Conservation (phyloP, 2,329 filamentous ascomycete genomes). For the Aspergillus ruber region DNA sequence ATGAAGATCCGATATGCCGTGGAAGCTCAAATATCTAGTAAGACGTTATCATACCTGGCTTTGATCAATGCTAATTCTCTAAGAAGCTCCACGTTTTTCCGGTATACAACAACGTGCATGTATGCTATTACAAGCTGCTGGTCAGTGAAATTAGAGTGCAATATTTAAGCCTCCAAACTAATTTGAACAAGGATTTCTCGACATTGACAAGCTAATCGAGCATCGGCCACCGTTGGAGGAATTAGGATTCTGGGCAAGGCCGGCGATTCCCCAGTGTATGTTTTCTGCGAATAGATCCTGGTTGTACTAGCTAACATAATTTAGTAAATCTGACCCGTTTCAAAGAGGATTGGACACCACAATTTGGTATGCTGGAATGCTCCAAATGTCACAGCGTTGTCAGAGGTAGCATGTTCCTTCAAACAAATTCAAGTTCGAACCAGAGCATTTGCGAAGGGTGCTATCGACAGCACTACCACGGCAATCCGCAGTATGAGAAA, state of each 20-base stretch:
- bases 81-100: not conserved
- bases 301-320: not conserved
- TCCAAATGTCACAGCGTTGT: slow-evolving; percentile 14
- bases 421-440: slow-evolving; percentile 2
- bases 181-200: slow-evolving; percentile 22
- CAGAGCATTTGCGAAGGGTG: slow-evolving; percentile 29
- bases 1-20: not conserved
- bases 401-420: slow-evolving; percentile 22
- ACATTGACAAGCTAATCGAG: slow-evolving; percentile 37
- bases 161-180: not conserved
- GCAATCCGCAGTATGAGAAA: slow-evolving; percentile 22
- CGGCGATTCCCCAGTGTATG: slow-evolving; percentile 16
- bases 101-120: slow-evolving; percentile 16
- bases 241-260: slow-evolving; percentile 18
- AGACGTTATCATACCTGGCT: not conserved
- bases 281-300: not conserved
- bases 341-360: slow-evolving; percentile 4
- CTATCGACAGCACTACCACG: slow-evolving; percentile 24
- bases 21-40: not conserved
- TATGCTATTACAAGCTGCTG: slow-evolving; percentile 25
- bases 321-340: not conserved
- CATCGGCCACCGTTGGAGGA: slow-evolving; percentile 20
- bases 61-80: not conserved
- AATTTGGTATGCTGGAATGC: slow-evolving; percentile 8
- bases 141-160: slow-evolving; percentile 4